A percentile compares a stretch with the other conserved stretches of the same genome.
These are phyloP conservation scores for Botryotinia globosa DNA, from an alignment of 2,329 filamentous ascomycete genomes.

Conservation along the genomic window DNA sequence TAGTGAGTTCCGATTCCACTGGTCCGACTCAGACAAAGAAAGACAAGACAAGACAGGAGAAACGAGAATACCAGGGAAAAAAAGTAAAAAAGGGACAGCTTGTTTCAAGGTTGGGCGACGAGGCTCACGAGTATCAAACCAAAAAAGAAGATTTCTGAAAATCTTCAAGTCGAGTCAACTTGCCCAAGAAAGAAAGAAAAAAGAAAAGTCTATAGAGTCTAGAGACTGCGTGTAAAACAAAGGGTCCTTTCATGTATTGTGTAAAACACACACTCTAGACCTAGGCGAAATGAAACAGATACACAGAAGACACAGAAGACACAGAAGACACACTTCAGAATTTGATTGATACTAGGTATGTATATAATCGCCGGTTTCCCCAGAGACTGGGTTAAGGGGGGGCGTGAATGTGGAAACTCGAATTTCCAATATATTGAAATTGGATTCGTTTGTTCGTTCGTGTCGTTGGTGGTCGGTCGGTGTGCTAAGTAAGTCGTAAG, in stretches of 20 bases:
- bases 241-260: background rate
- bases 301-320: background rate
- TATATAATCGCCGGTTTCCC: slow-evolving; percentile 15
- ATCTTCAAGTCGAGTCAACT: background rate
- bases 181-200: background rate
- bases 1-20: background rate
- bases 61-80: background rate
- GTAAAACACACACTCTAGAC: background rate
- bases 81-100: background rate
- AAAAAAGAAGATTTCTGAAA: background rate
- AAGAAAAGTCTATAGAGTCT: background rate
- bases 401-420: background rate
- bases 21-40: background rate
- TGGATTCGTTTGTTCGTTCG: background rate
- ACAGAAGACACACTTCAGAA: background rate
- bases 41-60: background rate
- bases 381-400: slow-evolving; percentile 2
- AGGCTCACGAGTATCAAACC: background rate
- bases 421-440: slow-evolving; percentile 3
- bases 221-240: background rate
- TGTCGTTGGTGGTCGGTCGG: background rate
- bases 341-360: background rate
- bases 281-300: background rate
- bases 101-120: background rate
- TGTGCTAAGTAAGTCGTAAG: background rate